Base-by-base conservation (phyloP, 169 alveolate genomes). In the Plasmodium malariae region DNA sequence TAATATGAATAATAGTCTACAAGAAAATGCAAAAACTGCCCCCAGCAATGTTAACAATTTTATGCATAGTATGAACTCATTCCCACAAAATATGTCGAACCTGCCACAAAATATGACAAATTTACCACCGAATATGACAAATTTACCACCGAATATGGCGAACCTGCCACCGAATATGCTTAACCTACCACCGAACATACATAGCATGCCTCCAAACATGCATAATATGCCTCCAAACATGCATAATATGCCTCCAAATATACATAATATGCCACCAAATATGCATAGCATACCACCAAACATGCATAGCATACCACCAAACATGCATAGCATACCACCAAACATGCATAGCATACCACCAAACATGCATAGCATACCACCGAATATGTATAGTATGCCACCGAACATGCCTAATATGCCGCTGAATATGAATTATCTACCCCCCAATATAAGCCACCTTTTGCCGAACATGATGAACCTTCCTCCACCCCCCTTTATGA, bases 401-500 rank as follows among this genome's bases (percentile, higher is more conserved):
- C 12, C 12, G 6, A 55, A 74, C 63, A 14, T 74, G 72, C 65
- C 71, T 24, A 55, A 74, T 26, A 3, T 74, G 7, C 88, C 88
- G 5, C 74, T 74, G 1, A 57, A 74, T 48, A 74, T 74, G 74
- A 36, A 34, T 21, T 19, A 30, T 14, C 28, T 60, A 1, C 88
- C 88, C 2, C 88, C 88, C n/a, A 74, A 74, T 26, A 74, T 74
- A 45, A 57, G 30, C 34, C n/a, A 21, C 60, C 21, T 55, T 24
- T 32, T 55, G 67, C 80, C 80, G 0, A 67, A 83, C 37, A 83
- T 83, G 90, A 49, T 36, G 70, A 76, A 60, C 26, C 19, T 76
- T 26, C 88, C 88, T 14, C 88, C 88, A 2, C 89, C 89, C 3
- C 89, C 89, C 24, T 78, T 55, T 51, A 78, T 78, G 89, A 78